phyloP scores from a whole-genome alignment of 805 yeast genomes.

The Debaryomyces tyrocola region DNA sequence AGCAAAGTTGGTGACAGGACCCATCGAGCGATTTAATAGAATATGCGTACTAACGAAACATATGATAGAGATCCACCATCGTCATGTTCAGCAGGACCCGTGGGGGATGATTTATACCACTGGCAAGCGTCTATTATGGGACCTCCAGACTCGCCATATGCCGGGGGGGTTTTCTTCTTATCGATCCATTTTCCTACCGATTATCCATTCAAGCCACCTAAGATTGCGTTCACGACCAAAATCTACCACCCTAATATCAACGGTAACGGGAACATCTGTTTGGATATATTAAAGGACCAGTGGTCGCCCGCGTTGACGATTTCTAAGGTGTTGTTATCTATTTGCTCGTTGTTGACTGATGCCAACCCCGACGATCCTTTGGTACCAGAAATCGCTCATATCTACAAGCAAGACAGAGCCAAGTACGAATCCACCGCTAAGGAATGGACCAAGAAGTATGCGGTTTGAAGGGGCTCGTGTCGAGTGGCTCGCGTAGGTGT shows the following conservation, averaged over 20 bases:
- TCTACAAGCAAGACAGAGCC: conserved; percentile 89
- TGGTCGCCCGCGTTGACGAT: conserved; percentile 99
- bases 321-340: conserved; percentile 90
- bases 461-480: conserved; percentile 52
- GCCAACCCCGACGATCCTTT: conserved; percentile 99
- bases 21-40: neutral
- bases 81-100: conserved; percentile 98
- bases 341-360: conserved; percentile 93
- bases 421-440: conserved; percentile 96
- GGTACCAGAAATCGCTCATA: conserved; percentile 97
- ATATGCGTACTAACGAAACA: conserved; percentile 13
- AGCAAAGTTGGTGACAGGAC: neutral
- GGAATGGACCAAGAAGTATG: conserved; percentile 98
- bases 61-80: conserved; percentile 89
- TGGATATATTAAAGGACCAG: conserved; percentile 94
- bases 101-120: conserved; percentile 95
- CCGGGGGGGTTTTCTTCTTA: conserved; percentile 93
- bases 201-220: conserved; percentile 98
- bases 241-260: conserved; percentile 98
- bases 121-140: conserved; percentile 99
- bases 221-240: conserved; percentile 82
- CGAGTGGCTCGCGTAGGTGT: neutral
- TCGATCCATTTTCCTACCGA: conserved; percentile 98
- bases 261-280: conserved; percentile 92
- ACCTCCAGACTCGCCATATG: conserved; percentile 88